phyloP scores from a whole-genome alignment of 176 grass and related monocot genomes.

The Luzula sylvatica region DNA sequence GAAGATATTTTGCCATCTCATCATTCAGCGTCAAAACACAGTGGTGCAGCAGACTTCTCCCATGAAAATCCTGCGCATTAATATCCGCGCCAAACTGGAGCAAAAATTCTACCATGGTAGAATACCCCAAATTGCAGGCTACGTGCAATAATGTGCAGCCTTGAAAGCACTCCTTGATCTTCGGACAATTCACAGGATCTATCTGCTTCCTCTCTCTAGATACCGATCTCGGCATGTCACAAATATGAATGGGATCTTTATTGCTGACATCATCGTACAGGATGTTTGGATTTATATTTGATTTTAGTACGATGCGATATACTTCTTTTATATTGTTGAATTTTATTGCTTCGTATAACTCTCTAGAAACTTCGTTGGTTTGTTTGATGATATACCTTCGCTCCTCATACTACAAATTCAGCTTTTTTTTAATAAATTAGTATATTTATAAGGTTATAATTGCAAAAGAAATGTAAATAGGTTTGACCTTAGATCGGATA shows the following conservation, averaged over 20 bases:
- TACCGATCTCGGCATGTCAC: slow-evolving; percentile 10
- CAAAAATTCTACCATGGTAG: slow-evolving; percentile 85
- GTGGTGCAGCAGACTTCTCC: slow-evolving; percentile 76
- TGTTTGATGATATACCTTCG: slow-evolving; percentile 23
- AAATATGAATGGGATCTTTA: background rate
- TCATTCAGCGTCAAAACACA: slow-evolving; percentile 70
- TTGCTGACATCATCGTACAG: slow-evolving; percentile 16
- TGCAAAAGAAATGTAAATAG: background rate
- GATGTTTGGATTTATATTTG: slow-evolving; percentile 26
- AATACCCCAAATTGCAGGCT: slow-evolving; percentile 68
- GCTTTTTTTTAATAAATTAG: too few species aligned
- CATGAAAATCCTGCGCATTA: slow-evolving; percentile 63
- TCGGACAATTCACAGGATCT: slow-evolving; percentile 8
- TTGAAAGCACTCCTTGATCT: slow-evolving; percentile 41
- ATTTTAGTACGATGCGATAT: slow-evolving; percentile 49
- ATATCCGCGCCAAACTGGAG: slow-evolving; percentile 83
- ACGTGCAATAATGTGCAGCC: slow-evolving; percentile 94
- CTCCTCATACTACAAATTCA: slow-evolving; percentile 33
- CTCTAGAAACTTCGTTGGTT: background rate
- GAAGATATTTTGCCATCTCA: slow-evolving; percentile 59
- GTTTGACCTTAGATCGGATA: slow-evolving; percentile 67
- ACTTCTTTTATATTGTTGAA: slow-evolving; percentile 67
- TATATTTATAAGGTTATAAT: background rate
- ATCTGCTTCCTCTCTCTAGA: slow-evolving; percentile 21
- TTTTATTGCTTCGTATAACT: slow-evolving; percentile 48